Conservation (phyloP, 768 basidiomycete species). For the Sporobolomyces pararoseus region DNA sequence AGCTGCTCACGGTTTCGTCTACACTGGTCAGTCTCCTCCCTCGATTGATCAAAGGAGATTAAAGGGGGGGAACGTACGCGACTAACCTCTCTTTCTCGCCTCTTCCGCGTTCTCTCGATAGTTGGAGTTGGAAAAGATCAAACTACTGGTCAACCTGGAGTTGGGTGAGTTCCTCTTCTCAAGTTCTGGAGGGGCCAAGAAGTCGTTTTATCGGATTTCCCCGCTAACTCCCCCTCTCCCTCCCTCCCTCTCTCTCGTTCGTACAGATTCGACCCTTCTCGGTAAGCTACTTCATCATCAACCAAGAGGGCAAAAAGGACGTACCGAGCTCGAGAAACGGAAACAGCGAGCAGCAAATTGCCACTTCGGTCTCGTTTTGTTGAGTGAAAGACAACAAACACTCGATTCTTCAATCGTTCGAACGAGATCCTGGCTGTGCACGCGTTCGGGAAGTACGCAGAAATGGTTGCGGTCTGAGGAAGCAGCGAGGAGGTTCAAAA, state of each 20-base stretch:
- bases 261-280: constrained; percentile 28
- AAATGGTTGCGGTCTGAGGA: too few relatives aligned
- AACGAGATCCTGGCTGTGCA: too few relatives aligned
- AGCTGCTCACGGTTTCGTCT: neutral
- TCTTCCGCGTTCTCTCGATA: neutral
- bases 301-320: neutral
- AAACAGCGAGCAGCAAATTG: neutral
- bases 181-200: too few relatives aligned
- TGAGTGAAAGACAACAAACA: neutral
- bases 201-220: too few relatives aligned
- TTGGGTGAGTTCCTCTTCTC: neutral
- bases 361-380: constrained; percentile 4
- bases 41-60: neutral
- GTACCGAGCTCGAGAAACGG: neutral
- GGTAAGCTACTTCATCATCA: neutral
- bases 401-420: too few relatives aligned
- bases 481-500: too few relatives aligned
- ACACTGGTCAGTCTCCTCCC: neutral
- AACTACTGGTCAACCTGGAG: constrained; percentile 17
- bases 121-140: constrained; percentile 35
- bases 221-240: neutral
- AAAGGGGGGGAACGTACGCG: neutral
- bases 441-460: too few relatives aligned
- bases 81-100: neutral
- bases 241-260: neutral